A percentile compares a stretch with the other conserved stretches of the same genome.
Evolutionary conservation across 106 monocot genomes (phyloP).

Genomic region (Chionographis japonica): DNA sequence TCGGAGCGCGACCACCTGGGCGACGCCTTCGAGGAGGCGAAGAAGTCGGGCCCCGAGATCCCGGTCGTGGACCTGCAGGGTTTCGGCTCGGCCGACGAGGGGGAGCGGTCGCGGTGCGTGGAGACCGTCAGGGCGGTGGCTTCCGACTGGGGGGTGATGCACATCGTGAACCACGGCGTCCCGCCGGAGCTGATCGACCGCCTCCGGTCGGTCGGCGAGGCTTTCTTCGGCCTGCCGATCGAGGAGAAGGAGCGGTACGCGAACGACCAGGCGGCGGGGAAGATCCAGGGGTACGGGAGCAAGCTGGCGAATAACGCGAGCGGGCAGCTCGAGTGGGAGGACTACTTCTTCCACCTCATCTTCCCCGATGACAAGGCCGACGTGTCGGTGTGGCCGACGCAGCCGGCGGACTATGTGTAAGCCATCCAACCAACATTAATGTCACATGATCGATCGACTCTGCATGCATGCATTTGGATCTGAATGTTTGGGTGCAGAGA

Average conservation of each 20-base stretch:
- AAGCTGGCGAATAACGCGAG: conserved; percentile 71
- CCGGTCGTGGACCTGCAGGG: conserved; percentile 54
- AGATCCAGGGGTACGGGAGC: conserved; percentile 82
- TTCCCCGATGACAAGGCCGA: conserved; percentile 57
- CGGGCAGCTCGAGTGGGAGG: conserved; percentile 80
- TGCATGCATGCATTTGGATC: no score
- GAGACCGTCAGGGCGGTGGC: conserved; percentile 56
- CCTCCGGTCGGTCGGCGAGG: conserved; percentile 44
- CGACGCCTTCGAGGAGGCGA: conserved; percentile 54
- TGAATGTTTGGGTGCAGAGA: conserved; percentile 27
- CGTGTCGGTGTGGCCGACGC: conserved; percentile 59
- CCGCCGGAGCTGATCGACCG: conserved; percentile 38
- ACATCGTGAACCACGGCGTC: conserved; percentile 69
- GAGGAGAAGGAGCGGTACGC: conserved; percentile 84
- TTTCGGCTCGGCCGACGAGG: conserved; percentile 26
- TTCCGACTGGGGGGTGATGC: conserved; percentile 83
- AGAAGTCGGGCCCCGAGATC: conserved; percentile 32
- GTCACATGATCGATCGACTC: no score
- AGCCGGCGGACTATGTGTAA: conserved; percentile 57
- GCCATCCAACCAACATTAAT: not conserved
- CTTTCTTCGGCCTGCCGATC: conserved; percentile 66
- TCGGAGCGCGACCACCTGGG: conserved; percentile 47
- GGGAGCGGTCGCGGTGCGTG: conserved; percentile 21
- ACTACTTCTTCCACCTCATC: conserved; percentile 90
- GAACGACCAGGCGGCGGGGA: conserved; percentile 61